Base-by-base conservation (phyloP, 441 rosid genomes). In the Adansonia grandidieri region DNA sequence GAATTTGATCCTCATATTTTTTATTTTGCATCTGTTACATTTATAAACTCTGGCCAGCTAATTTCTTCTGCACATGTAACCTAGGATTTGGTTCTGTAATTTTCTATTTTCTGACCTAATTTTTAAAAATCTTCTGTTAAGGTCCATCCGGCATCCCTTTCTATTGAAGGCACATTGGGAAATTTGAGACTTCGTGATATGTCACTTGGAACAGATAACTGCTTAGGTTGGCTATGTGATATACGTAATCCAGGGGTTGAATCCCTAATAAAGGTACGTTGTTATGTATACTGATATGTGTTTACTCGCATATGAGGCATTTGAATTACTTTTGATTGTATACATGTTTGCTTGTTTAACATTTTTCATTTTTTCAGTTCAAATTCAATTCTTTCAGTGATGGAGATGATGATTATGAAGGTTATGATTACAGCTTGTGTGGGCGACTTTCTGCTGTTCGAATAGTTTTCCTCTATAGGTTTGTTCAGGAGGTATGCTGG, bases 141-240 rank as follows among this genome's bases (percentile, higher is more conserved):
- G 99, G 92, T 97, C 82, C 88, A 95, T 87, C 99, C 99, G 15
- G 85, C 98, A 82, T 91, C 99, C 77, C 86, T 93, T 76, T 92
- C 99, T 71, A 81, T 97, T 76, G 99, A 95, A 87, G 97, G 99
- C 80, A 91, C 93, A 67, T 82, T 97, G 73, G 99, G 99, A 81
- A 97, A 97, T 88, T 94, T 97, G 86, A 94, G 92, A 87, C 98
- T 97, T 56, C 82, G 94, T 82, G 99, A 97, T 84, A 89, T 87
- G 97, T 95, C 99, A 42, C 90, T 94, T 73, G 98, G 91, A 80
- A 77, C 84, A 45, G 92, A 91, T 80, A 86, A 92, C 79, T 87
- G 86, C 77, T 95, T 98, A 97, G 86, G 93, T 80, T 97, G 99
- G 99, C 95, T 97, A 80, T 97, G 99, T 86, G 99, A 97, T 87